phyloP scores from a whole-genome alignment of 257 asterid species.

The Mitragyna speciosa region DNA sequence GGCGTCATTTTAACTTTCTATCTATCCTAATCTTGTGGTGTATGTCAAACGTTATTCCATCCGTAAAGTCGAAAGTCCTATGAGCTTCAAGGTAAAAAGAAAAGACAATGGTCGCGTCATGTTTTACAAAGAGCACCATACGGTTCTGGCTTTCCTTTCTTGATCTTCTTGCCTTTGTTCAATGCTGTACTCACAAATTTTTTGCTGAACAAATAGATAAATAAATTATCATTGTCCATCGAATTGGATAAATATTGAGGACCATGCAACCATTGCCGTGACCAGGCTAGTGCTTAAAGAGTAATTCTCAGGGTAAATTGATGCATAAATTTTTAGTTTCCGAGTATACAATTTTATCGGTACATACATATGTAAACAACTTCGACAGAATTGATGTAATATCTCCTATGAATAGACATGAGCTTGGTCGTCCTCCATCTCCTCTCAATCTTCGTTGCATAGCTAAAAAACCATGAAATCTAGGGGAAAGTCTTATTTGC shows the following conservation, averaged over 20 bases:
- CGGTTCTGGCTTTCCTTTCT: neutral
- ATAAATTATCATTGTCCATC: no score
- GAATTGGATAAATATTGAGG: no score
- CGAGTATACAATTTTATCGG: no score
- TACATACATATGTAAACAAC: no score
- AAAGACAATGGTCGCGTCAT: neutral
- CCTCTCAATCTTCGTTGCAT: neutral
- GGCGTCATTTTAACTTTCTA: neutral
- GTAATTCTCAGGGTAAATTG: neutral
- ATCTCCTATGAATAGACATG: neutral
- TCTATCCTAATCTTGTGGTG: neutral
- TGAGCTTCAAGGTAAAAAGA: no score
- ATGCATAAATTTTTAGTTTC: no score
- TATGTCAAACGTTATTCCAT: no score
- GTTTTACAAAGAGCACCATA: no score
- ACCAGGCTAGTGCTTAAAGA: neutral
- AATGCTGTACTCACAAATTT: neutral
- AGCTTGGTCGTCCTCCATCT: neutral
- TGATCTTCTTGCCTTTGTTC: neutral
- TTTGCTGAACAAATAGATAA: neutral
- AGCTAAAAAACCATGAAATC: neutral
- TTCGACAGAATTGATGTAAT: no score
- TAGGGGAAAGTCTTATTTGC: no score
- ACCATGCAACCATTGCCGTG: neutral
- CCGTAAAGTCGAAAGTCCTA: neutral